Conservation (phyloP, 805 yeast species). For the Schwanniomyces occidentalis region DNA sequence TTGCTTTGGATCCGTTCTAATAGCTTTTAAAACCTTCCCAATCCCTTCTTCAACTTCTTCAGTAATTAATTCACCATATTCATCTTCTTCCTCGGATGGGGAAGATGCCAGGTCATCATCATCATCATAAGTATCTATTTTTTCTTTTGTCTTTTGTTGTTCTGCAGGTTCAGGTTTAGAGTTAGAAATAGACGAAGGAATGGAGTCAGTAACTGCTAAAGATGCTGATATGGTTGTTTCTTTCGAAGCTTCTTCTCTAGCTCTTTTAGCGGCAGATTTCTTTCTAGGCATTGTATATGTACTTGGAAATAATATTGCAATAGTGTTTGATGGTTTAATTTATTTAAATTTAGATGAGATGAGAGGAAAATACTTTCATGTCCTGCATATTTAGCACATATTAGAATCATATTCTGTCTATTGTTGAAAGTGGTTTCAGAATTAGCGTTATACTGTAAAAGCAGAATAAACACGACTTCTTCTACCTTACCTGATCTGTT, state of each 20-base stretch:
- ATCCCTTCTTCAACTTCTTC: constrained; percentile 83
- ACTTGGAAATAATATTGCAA: neutral
- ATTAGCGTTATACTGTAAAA: no score
- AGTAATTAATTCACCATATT: constrained; percentile 83
- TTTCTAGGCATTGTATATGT: constrained; percentile 80
- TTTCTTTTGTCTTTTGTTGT: constrained; percentile 24
- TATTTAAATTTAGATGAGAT: neutral
- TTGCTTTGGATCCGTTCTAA: constrained; percentile 63
- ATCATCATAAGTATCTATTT: constrained; percentile 14
- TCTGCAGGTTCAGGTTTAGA: constrained; percentile 6
- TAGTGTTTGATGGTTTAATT: neutral
- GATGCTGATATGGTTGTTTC: no score
- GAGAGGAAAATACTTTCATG: no score
- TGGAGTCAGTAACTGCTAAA: no score
- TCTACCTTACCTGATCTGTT: no score
- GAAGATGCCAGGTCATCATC: constrained; percentile 24
- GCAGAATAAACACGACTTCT: no score
- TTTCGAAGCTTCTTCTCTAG: constrained; percentile 47
- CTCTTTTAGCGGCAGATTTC: constrained; percentile 79
- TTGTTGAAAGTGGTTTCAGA: no score
- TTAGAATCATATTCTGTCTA: no score
- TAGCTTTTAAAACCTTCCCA: constrained; percentile 65
- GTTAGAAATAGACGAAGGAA: neutral
- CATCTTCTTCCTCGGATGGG: constrained; percentile 84
- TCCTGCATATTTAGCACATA: no score